Evolutionary conservation across 371 early-diverging fungal species (phyloP).

Genomic region (Mucor sp.): DNA sequence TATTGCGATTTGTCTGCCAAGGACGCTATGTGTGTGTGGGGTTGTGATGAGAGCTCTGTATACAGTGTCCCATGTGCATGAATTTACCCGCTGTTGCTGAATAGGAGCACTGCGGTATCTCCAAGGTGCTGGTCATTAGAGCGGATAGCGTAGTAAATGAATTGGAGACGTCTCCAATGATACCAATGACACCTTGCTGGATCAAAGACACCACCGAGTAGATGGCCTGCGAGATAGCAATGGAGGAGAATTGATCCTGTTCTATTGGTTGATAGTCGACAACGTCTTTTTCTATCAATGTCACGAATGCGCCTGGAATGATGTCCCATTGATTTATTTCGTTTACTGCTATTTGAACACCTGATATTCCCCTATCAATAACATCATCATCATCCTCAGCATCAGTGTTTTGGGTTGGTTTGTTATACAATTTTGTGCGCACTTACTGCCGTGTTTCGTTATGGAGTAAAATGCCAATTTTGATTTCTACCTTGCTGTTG

Average conservation of each 20-base stretch:
- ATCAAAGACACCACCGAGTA: constrained; percentile 56
- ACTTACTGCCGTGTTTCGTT: not conserved
- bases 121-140: constrained; percentile 55
- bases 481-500: not conserved
- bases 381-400: not conserved
- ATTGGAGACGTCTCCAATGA: constrained; percentile 61
- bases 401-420: not conserved
- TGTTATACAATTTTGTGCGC: not conserved
- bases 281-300: constrained; percentile 57
- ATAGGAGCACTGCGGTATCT: constrained; percentile 62
- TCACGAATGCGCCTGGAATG: constrained; percentile 59
- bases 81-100: constrained; percentile 52
- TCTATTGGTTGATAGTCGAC: constrained; percentile 36
- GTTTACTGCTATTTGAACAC: constrained; percentile 53
- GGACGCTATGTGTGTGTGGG: constrained; percentile 31
- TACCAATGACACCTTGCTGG: constrained; percentile 55
- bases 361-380: constrained; percentile 50
- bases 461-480: not conserved
- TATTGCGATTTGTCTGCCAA: constrained; percentile 58
- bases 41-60: not conserved
- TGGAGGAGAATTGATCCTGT: not conserved
- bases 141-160: constrained; percentile 59
- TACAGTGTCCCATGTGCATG: not conserved
- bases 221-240: constrained; percentile 50
- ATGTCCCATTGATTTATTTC: constrained; percentile 55